Percentiles rank a stretch among this genome's conserved stretches.
Conservation (phyloP, 257 asterid species). For the Schizonepeta tenuifolia region DNA sequence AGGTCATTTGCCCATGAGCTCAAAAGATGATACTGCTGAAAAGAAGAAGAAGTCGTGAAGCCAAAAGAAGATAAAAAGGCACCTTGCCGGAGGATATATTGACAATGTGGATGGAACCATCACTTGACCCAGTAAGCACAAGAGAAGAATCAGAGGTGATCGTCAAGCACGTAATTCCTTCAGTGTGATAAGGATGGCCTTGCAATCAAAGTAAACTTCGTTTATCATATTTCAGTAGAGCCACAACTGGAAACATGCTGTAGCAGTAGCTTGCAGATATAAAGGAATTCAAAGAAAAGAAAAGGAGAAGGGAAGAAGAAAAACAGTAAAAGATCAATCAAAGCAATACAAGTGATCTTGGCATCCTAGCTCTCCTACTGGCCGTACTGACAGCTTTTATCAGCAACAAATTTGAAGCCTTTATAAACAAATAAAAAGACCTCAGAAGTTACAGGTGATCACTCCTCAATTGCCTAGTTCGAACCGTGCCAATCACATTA, state of each 20-base stretch:
- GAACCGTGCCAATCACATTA: too few species aligned
- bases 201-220: constrained; percentile 16
- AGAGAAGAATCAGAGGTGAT: constrained; percentile 76
- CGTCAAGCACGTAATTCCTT: constrained; percentile 86
- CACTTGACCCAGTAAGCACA: constrained; percentile 80
- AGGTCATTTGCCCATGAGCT: constrained; percentile 25
- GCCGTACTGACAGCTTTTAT: too few species aligned
- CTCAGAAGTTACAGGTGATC: too few species aligned
- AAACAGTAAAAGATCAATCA: too few species aligned
- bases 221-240: constrained; percentile 18
- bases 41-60: constrained; percentile 7
- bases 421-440: too few species aligned
- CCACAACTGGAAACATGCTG: constrained; percentile 1
- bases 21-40: background rate
- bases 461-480: too few species aligned
- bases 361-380: too few species aligned
- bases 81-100: constrained; percentile 83
- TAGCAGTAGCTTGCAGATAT: constrained; percentile 6
- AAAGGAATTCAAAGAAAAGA: too few species aligned
- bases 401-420: too few species aligned
- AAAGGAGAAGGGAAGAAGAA: too few species aligned
- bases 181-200: constrained; percentile 85
- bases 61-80: constrained; percentile 6
- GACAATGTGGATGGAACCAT: constrained; percentile 73
- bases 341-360: too few species aligned